Base-by-base conservation (phyloP, 2,329 filamentous ascomycete genomes). In the Botrytis tulipae region DNA sequence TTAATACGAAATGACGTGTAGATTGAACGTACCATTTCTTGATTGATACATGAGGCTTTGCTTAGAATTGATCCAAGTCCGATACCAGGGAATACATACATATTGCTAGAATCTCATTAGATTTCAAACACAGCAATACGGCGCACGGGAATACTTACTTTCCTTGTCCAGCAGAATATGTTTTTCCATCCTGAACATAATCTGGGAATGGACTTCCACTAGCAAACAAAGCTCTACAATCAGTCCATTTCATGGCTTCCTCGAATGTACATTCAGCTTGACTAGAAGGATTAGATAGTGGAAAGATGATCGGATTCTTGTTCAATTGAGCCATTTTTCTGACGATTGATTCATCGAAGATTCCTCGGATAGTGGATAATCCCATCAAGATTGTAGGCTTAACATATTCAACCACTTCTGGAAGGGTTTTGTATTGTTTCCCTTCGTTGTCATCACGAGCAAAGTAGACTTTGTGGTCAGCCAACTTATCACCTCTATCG, bases 151-250 rank as follows among this genome's bases (percentile, higher is more conserved):
- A 29, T n/a, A 78, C 78, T 78, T 74, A 80, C 65, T 86, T 83
- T 75, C 87, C 83, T 82, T 87, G 85, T 73, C 84, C 85, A 3
- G 87, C 85, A 0, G 79, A 62, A 3, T 85, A 85, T 25, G 83
- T 80, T 75, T 84, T 83, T 46, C 83, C 85, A 85, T 88, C 88
- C 1, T 87, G 84, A 0, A 86, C 87, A 73, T 88, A 88, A 32
- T 95, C 92, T 0, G 93, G 91, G 80, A 96, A 97, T 0, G 94
- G 94, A 35, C 91, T 94, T 7, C 94, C 94, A 0, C 94, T 97
- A 0, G 94, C 93, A 14, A 95, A 90, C 7, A 97, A 86, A 0
- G 89, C 93, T 75, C 88, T 89, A 3, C 93, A 93, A 66, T 91
- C 83, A 0, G 93, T 96, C 93, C 93, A 96, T 4, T 88, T 82